Base-by-base conservation (phyloP, 1,284 basidiomycete species). In the Microstroma glucosiphilum region DNA sequence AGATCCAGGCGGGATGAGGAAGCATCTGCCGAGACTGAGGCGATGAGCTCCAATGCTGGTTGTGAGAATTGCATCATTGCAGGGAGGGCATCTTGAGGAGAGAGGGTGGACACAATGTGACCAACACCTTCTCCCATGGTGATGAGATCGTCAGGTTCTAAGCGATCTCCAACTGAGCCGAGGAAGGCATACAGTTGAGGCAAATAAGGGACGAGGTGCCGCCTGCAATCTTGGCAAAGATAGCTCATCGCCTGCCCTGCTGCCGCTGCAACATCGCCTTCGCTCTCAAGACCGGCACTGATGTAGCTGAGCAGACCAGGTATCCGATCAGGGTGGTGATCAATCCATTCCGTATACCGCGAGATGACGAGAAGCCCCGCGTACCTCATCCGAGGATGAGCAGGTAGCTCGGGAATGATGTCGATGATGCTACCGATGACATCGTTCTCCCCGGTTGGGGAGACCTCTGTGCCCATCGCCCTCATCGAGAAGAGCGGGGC, bases 401-500 rank as follows among this genome's bases (percentile, higher is more conserved):
- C 82, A 0, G 96, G 96, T 15, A 99, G 86, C 26, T 86, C 87
- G 11, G 94, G 91, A 49, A 99, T 87, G 55, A 97, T 84, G 71
- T 92, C 90, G 86, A 99, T 91, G 75, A 98, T 94, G 78, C 91
- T 90, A 0, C 93, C 92, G 23, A 97, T 87, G 49, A 91, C 87
- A 64, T 86, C 85, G 63, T 91, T 86, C 77, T 98, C 93, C 46
- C 85, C 82, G 13, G 19, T 13, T 8, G 87, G 83, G 73, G 96
- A 89, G 21, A 97, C 86, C 80, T 96, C 88, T 7, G 92, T 92
- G 21, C 96, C 96, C 92, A 99, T 98, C 3, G 93, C 92, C 57
- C 96, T 86, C 88, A 99, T 89, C 13, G 93, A 92, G 82, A 99
- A 99, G 46, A 99, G 81, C 0, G 96, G 96, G 0, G 96, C 96